Evolutionary conservation across 2,329 filamentous ascomycete genomes (phyloP).

Genomic region (Mycocentrospora acerina): DNA sequence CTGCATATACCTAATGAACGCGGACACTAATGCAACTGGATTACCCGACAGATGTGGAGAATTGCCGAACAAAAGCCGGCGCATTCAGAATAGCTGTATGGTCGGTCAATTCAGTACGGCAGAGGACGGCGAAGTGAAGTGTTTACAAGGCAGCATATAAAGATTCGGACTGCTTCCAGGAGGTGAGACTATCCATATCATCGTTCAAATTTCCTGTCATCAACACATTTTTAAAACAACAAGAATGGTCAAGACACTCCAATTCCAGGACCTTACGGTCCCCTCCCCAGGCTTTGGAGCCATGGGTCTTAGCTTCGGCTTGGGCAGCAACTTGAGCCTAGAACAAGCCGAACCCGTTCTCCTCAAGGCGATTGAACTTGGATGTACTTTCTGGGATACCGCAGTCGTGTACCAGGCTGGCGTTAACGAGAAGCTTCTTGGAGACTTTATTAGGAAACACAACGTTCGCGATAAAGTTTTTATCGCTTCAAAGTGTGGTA

Average conservation of each 20-base stretch:
- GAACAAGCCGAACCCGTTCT: slow-evolving; percentile 52
- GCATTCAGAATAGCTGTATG: too few species aligned
- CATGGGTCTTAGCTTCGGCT: slow-evolving; percentile 54
- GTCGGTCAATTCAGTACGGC: too few species aligned
- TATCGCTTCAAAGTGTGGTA: slow-evolving; percentile 28
- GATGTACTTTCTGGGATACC: slow-evolving; percentile 56
- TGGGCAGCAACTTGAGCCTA: slow-evolving; percentile 46
- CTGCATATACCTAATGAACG: too few species aligned
- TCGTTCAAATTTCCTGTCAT: too few species aligned
- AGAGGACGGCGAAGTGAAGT: too few species aligned
- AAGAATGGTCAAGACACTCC: slow-evolving; percentile 25
- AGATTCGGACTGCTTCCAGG: too few species aligned
- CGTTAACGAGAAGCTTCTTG: slow-evolving; percentile 32
- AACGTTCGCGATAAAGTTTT: slow-evolving; percentile 27
- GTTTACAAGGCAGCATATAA: too few species aligned
- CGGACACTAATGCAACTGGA: too few species aligned
- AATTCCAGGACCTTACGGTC: slow-evolving; percentile 39
- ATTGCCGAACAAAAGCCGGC: too few species aligned
- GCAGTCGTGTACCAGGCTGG: slow-evolving; percentile 24
- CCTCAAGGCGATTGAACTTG: slow-evolving; percentile 52
- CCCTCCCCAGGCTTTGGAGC: slow-evolving; percentile 55
- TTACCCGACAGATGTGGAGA: too few species aligned
- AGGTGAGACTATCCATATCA: too few species aligned
- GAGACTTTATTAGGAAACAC: slow-evolving; percentile 29
- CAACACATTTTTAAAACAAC: too few species aligned